These are phyloP conservation scores for Alternaria dauci DNA, from an alignment of 2,329 filamentous ascomycete genomes.

Conservation along the genomic window DNA sequence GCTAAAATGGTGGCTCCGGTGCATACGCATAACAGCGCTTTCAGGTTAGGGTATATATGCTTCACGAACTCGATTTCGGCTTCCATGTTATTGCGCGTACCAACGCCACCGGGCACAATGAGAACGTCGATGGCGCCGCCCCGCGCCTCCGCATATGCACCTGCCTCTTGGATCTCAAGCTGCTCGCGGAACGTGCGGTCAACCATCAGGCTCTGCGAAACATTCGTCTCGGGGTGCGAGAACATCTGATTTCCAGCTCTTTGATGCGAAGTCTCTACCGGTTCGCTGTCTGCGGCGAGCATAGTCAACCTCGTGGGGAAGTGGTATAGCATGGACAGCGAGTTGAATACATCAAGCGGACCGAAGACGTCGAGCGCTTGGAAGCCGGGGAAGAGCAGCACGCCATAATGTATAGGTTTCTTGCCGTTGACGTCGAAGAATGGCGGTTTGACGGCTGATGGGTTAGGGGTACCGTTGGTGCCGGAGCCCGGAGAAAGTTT, in stretches of 20 bases:
- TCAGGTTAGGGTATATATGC: slow-evolving; percentile 57
- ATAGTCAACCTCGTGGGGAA: slow-evolving; percentile 41
- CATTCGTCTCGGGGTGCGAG: slow-evolving; percentile 27
- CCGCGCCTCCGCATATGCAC: slow-evolving; percentile 4
- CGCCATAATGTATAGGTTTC: slow-evolving; percentile 31
- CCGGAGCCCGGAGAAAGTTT: neutral
- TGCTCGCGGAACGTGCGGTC: slow-evolving; percentile 28
- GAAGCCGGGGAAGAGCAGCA: slow-evolving; percentile 34
- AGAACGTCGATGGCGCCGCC: slow-evolving; percentile 61
- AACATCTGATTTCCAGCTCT: slow-evolving; percentile 25
- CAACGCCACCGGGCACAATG: slow-evolving; percentile 70
- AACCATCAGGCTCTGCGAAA: slow-evolving; percentile 28
- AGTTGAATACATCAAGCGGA: slow-evolving; percentile 56
- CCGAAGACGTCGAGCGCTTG: slow-evolving; percentile 51
- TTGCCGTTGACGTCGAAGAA: slow-evolving; percentile 22
- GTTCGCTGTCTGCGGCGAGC: slow-evolving; percentile 30
- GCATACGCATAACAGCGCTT: slow-evolving; percentile 69
- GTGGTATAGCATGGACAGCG: slow-evolving; percentile 37
- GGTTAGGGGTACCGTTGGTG: slow-evolving; percentile 5
- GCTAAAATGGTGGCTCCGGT: slow-evolving; percentile 68
- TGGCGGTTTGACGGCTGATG: slow-evolving; percentile 7
- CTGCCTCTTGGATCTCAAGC: slow-evolving; percentile 22
- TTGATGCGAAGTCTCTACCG: slow-evolving; percentile 34
- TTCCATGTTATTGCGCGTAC: slow-evolving; percentile 48
- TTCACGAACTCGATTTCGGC: slow-evolving; percentile 59